These are phyloP conservation scores for Suillus plorans DNA, from an alignment of 768 basidiomycete species.

Conservation along the genomic window DNA sequence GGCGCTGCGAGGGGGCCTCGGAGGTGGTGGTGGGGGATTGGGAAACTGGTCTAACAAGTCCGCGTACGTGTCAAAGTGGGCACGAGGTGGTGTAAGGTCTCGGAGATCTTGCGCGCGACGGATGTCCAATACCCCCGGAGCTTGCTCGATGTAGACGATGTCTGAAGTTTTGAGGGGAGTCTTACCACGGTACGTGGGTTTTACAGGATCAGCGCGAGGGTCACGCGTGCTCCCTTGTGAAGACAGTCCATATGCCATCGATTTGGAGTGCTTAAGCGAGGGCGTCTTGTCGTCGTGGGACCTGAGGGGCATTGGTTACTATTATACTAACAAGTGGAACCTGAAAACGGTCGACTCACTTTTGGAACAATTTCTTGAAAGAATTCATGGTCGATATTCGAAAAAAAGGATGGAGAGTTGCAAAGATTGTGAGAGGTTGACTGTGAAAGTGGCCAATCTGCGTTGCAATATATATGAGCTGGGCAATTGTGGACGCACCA, in stretches of 20 bases:
- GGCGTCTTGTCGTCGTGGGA: neutral
- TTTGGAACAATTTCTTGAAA: constrained; percentile 1
- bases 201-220: neutral
- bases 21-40: constrained; percentile 8
- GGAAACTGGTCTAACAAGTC: constrained; percentile 16
- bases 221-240: constrained; percentile 1
- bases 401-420: neutral
- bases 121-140: constrained; percentile 5
- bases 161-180: constrained; percentile 11
- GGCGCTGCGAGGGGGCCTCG: constrained; percentile 7
- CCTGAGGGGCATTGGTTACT: neutral
- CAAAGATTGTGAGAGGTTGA: neutral
- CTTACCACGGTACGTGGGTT: constrained; percentile 11
- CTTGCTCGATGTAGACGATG: constrained; percentile 8
- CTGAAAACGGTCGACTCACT: constrained; percentile 5
- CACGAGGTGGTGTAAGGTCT: neutral
- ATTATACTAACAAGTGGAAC: neutral
- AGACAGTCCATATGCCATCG: constrained; percentile 10
- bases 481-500: neutral
- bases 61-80: neutral
- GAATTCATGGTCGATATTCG: neutral
- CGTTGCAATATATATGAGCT: neutral
- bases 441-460: neutral
- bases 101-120: neutral
- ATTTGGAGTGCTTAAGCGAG: constrained; percentile 13